Evolutionary conservation across 2,329 filamentous ascomycete species (phyloP), one percentile per base, ranked within the genome.

Genomic region (Alternaria ethzedia): DNA sequence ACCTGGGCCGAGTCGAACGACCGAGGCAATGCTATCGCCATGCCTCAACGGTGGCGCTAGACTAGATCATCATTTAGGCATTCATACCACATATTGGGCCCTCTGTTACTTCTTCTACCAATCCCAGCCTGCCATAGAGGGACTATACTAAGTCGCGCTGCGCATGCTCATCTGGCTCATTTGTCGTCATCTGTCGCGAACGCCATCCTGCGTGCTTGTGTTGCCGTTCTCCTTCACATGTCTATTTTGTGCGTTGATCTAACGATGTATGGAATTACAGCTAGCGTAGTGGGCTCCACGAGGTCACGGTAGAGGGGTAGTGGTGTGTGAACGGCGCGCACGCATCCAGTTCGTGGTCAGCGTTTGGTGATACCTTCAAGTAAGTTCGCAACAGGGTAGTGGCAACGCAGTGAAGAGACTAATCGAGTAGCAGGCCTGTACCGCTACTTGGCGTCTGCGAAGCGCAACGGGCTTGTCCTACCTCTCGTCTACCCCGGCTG

Each of bases 251-350:
- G 45, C 21, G 26, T 55, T 32, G 13, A 4, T 41, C 28, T 56
- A 59, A 30, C 30, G 32, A 11, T 41, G n/a, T 17, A 30, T 41
- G 32, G 51, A 36, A 46, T 55, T 51, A 44, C 50, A 59, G 20
- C 50, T 56, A 56, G 59, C 45, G 45, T 30, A 49, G 41, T 36
- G 23, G 25, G 54, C 59, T 65, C 41, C 59, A 62, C 63, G 51
- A 52, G 62, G 58, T 28, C 17, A 49, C 13, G n/a, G 43, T 28
- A 30, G 26, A 51, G 46, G 30, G 41, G 30, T n/a, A 49, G 36
- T 30, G 46, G 44, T 30, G 26, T 49, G 50, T 47, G 28, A 46
- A 36, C 50, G 54, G 47, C 50, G 59, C 30, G 51, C 55, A 59
- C 45, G 50, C 55, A 59, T 52, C 50, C 44, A 41, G 30, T 54